phyloP scores from a whole-genome alignment of 176 grass and related monocot species.

The Lolium multiflorum region DNA sequence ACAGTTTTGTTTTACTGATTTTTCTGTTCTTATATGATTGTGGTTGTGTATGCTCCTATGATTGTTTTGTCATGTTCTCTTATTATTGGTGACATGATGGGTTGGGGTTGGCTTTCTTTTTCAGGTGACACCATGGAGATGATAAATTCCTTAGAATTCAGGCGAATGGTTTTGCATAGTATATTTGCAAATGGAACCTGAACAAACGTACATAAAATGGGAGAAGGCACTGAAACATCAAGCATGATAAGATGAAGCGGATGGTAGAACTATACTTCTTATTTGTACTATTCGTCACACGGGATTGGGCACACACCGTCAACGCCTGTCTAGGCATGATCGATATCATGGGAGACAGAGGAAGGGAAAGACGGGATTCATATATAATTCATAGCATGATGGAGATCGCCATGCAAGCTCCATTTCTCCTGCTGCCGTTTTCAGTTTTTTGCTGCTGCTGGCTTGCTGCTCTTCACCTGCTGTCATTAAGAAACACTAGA shows the following conservation, averaged over 20 bases:
- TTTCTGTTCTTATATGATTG: not conserved
- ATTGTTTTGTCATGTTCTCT: not conserved
- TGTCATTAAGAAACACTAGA: conserved; percentile 36
- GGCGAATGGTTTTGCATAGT: not conserved
- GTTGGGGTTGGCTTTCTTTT: conserved; percentile 15
- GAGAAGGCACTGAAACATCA: conserved; percentile 19
- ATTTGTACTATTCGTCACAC: conserved; percentile 45
- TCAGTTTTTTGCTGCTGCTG: conserved; percentile 60
- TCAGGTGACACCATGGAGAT: not conserved
- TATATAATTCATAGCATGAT: conserved; percentile 38
- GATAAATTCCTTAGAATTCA: not conserved
- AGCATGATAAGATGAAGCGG: conserved; percentile 1
- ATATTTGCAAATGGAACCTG: not conserved
- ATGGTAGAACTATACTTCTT: conserved; percentile 24
- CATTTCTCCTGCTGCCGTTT: not conserved
- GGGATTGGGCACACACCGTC: not conserved
- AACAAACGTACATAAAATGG: not conserved
- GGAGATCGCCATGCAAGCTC: conserved; percentile 1
- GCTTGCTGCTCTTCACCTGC: conserved; percentile 65
- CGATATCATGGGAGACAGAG: conserved; percentile 19
- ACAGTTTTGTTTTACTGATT: not conserved
- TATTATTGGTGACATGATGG: not conserved
- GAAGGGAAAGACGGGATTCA: conserved; percentile 23
- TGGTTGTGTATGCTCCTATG: not conserved
- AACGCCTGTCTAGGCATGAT: conserved; percentile 21